These are phyloP conservation scores for Thinopyrum elongatum DNA, from an alignment of 176 grass and related monocot genomes.

Conservation along the genomic window DNA sequence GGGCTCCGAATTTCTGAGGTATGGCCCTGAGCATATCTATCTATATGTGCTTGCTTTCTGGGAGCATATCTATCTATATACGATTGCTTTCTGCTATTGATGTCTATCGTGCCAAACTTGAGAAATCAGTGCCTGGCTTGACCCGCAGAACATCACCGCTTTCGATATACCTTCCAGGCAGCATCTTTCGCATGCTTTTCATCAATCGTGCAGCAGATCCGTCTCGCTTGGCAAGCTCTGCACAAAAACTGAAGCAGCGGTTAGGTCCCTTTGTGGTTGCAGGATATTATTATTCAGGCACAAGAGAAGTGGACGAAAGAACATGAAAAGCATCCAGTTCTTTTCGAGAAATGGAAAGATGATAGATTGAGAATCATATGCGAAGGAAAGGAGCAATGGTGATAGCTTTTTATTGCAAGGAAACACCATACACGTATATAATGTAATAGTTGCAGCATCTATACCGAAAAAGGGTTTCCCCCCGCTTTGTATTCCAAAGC, in stretches of 20 bases:
- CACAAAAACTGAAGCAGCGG: not conserved
- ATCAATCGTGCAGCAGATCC: not conserved
- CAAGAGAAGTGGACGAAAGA: not conserved
- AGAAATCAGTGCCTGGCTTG: not conserved
- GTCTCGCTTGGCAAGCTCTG: not conserved
- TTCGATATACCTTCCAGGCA: not conserved
- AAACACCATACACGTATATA: conserved; percentile 1
- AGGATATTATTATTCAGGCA: not conserved
- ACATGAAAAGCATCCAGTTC: conserved; percentile 6
- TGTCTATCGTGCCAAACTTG: conserved; percentile 27
- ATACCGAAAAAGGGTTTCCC: not conserved
- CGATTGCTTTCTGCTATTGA: not conserved
- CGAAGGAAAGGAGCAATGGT: not conserved
- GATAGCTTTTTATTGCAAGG: not conserved
- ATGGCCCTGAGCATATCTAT: not conserved
- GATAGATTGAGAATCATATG: not conserved
- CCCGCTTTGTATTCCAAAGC: too few species aligned
- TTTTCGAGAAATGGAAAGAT: conserved; percentile 7
- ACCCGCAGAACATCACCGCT: not conserved
- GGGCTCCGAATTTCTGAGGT: too few species aligned
- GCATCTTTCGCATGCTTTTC: not conserved
- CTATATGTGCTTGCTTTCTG: not conserved
- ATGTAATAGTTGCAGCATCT: not conserved
- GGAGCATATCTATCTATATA: not conserved
- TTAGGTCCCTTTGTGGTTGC: not conserved